These are phyloP conservation scores for Scedosporium minutisporum DNA, from an alignment of 2,329 filamentous ascomycete genomes.

Conservation along the genomic window DNA sequence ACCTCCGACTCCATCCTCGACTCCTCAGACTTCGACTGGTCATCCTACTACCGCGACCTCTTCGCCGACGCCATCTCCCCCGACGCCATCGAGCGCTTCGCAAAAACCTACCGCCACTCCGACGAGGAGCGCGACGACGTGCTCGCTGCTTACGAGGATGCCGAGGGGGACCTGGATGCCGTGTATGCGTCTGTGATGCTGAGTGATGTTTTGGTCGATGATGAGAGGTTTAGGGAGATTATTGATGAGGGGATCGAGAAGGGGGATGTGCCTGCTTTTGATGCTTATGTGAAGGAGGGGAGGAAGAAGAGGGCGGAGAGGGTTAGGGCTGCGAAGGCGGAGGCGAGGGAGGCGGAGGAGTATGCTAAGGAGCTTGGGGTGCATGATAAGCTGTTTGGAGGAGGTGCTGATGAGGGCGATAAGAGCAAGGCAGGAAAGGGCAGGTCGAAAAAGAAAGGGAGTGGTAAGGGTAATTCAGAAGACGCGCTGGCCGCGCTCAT, in stretches of 20 bases:
- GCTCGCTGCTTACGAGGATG: slow-evolving; percentile 62
- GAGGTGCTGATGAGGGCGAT: slow-evolving; percentile 14
- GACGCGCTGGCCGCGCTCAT: slow-evolving; percentile 64
- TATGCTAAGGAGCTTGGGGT: slow-evolving; percentile 67
- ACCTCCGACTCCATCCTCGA: slow-evolving; percentile 75
- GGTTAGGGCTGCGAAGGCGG: slow-evolving; percentile 51
- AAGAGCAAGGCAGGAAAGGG: slow-evolving; percentile 31
- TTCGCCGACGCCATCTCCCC: slow-evolving; percentile 67
- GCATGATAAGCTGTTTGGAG: slow-evolving; percentile 57
- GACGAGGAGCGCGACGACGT: slow-evolving; percentile 77
- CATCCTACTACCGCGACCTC: slow-evolving; percentile 77
- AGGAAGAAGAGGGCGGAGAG: slow-evolving; percentile 52
- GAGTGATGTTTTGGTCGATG: slow-evolving; percentile 73
- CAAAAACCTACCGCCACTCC: slow-evolving; percentile 70
- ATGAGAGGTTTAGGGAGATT: slow-evolving; percentile 70
- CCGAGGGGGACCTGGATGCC: slow-evolving; percentile 63
- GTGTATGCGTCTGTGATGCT: slow-evolving; percentile 83
- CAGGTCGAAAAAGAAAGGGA: slow-evolving; percentile 26
- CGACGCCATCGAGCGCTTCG: slow-evolving; percentile 67
- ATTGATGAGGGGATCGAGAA: slow-evolving; percentile 71
- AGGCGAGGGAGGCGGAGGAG: slow-evolving; percentile 64
- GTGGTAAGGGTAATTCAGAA: slow-evolving; percentile 27
- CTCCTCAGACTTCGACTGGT: slow-evolving; percentile 79
- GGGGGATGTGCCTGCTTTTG: slow-evolving; percentile 56
- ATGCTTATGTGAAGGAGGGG: slow-evolving; percentile 64